These are phyloP conservation scores for Serendipita sp. DNA, from an alignment of 768 basidiomycete species.

Conservation along the genomic window DNA sequence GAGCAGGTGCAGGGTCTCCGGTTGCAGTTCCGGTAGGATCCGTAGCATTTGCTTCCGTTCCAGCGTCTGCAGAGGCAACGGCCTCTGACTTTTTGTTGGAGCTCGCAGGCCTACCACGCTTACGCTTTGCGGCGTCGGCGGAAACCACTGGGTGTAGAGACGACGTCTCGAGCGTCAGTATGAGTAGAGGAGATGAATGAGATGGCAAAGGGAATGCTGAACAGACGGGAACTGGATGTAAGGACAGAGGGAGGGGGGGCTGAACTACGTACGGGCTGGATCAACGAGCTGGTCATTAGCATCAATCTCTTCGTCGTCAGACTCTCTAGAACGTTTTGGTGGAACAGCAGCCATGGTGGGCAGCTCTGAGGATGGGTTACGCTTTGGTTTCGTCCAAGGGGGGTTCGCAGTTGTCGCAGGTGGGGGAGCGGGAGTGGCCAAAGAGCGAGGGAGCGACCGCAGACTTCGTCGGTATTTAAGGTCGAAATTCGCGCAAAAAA, in stretches of 20 bases:
- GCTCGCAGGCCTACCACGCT: background rate
- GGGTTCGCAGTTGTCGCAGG: background rate
- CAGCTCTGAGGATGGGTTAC: too few species aligned
- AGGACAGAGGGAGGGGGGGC: background rate
- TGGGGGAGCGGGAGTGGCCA: background rate
- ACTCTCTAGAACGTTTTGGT: background rate
- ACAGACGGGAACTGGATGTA: background rate
- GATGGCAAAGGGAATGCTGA: background rate
- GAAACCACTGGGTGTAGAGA: background rate
- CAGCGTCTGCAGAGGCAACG: background rate
- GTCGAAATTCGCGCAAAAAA: too few species aligned
- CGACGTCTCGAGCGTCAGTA: background rate
- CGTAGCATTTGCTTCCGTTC: background rate
- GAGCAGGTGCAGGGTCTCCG: slow-evolving; percentile 18
- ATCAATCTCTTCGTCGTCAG: slow-evolving; percentile 5
- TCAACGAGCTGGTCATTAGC: slow-evolving; percentile 7
- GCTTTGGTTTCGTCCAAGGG: background rate
- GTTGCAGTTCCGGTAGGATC: background rate
- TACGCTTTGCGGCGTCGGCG: background rate
- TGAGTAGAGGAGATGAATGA: background rate
- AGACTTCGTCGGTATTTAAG: too few species aligned
- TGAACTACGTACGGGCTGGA: slow-evolving; percentile 2
- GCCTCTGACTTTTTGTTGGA: background rate
- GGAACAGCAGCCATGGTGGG: background rate
- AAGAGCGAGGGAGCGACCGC: background rate